These are phyloP conservation scores for Elsinoe necatrix DNA, from an alignment of 2,329 filamentous ascomycete species.

Conservation along the genomic window DNA sequence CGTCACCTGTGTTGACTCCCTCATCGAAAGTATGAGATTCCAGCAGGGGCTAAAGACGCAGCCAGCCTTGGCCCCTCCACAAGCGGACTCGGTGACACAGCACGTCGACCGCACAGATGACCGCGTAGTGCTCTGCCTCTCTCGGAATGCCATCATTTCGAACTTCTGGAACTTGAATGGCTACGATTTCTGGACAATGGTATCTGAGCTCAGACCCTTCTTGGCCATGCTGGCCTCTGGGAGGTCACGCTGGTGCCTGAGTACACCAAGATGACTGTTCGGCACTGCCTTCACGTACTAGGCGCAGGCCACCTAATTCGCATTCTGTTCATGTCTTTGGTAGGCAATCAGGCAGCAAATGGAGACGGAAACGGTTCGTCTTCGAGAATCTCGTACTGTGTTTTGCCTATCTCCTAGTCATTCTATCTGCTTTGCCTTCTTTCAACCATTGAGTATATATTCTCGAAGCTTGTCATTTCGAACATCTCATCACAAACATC, in stretches of 20 bases:
- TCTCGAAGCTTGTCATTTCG: neutral
- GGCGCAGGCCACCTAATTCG: neutral
- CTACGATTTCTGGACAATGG: constrained; percentile 1
- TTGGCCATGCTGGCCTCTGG: neutral
- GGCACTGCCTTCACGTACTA: neutral
- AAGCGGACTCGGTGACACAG: neutral
- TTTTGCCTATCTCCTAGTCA: too few relatives aligned
- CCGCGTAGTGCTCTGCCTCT: neutral
- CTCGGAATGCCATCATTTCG: neutral
- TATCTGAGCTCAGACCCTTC: neutral
- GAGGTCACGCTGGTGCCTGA: constrained; percentile 3
- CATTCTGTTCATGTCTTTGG: neutral
- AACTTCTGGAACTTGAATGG: neutral
- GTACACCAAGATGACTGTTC: neutral
- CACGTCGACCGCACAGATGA: neutral
- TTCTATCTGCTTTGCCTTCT: too few relatives aligned
- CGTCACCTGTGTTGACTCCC: neutral
- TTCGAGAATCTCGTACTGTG: neutral
- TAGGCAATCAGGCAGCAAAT: neutral
- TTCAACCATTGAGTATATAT: too few relatives aligned
- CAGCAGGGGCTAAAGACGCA: neutral
- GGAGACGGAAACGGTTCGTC: neutral
- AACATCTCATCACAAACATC: neutral
- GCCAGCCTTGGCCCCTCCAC: neutral
- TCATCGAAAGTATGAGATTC: neutral